Conservation (phyloP, 2,329 filamentous ascomycete genomes). For the Cercospora zeae-maydis region DNA sequence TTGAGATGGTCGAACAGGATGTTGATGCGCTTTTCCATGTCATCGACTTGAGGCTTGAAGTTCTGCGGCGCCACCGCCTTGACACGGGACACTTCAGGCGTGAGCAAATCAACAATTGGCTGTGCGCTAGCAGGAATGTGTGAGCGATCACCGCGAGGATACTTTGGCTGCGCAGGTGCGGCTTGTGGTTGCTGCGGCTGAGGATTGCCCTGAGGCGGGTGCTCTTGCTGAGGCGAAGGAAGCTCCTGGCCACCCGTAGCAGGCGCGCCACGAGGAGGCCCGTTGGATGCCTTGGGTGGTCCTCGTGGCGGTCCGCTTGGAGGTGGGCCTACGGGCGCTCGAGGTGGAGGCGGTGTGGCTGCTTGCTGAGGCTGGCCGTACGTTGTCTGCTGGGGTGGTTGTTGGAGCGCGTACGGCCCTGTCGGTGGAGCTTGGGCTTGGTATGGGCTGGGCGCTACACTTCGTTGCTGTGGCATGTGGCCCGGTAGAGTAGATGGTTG, state of each 20-base stretch:
- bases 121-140: constrained; percentile 78
- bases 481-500: constrained; percentile 43
- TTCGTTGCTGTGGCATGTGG: constrained; percentile 40
- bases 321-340: constrained; percentile 36
- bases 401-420: constrained; percentile 40
- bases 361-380: constrained; percentile 42
- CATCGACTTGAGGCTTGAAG: constrained; percentile 84
- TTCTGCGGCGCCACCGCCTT: constrained; percentile 79
- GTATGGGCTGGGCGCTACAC: constrained; percentile 47
- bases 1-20: constrained; percentile 97
- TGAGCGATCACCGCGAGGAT: constrained; percentile 70
- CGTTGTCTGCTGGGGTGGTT: constrained; percentile 31
- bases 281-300: constrained; percentile 9
- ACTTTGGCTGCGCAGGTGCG: constrained; percentile 35
- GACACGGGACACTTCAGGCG: constrained; percentile 81
- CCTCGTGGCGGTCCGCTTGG: constrained; percentile 48
- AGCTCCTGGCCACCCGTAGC: constrained; percentile 36
- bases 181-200: constrained; percentile 15
- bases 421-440: constrained; percentile 31
- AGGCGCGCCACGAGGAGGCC: constrained; percentile 34
- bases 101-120: constrained; percentile 76
- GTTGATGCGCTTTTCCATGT: constrained; percentile 84
- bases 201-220: constrained; percentile 10
- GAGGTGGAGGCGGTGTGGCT: constrained; percentile 37
- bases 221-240: constrained; percentile 17